Base-by-base conservation (phyloP, 2,329 filamentous ascomycete species). In the Nannizziopsis barbatae region DNA sequence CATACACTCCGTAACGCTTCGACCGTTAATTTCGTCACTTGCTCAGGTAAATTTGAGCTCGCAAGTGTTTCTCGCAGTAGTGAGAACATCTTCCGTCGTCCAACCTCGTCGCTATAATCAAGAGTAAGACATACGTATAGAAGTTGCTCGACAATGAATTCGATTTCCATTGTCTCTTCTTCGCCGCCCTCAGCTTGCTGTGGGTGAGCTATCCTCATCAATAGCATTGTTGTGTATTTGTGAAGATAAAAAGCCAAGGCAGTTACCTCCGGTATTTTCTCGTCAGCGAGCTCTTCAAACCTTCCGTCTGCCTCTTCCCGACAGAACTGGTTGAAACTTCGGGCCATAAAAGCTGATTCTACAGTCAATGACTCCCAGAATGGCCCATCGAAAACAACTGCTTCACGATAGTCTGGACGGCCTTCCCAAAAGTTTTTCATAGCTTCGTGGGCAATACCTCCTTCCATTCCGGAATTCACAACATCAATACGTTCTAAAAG, bases 361-460 rank as follows among this genome's bases (percentile, higher is more conserved):
- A 88, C 84, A 1, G 82, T 71, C 8, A 74, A 60, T 20, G 59
- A 60, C 22, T 70, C 64, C 67, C 72, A 72, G 53, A 70, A 73
- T 1, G 62, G 58, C 47, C 71, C 65, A 49, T 72, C 64, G 54
- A 73, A 68, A 41, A 65, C 49, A 49, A 75, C 56, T 1, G 63
- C 64, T 45, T 72, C 68, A 5, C 69, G 63, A 51, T 73, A 74
- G 53, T 74, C 71, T 1, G 86, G 84, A 14, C 92, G 81, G 3
- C 89, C 86, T 56, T 92, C 85, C 92, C 92, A 98, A 66, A 98
- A 96, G 42, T 87, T 86, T 52, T 79, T 83, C 89, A 98, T 95
- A 0, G 92, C 92, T 61, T 95, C 86, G 7, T 93, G 76, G 1
- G 87, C 90, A 51, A 96, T 86, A 5, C 92, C 93, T 48, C 84